Base-by-base conservation (phyloP, 2,329 filamentous ascomycete species). In the Fusarium luffae region DNA sequence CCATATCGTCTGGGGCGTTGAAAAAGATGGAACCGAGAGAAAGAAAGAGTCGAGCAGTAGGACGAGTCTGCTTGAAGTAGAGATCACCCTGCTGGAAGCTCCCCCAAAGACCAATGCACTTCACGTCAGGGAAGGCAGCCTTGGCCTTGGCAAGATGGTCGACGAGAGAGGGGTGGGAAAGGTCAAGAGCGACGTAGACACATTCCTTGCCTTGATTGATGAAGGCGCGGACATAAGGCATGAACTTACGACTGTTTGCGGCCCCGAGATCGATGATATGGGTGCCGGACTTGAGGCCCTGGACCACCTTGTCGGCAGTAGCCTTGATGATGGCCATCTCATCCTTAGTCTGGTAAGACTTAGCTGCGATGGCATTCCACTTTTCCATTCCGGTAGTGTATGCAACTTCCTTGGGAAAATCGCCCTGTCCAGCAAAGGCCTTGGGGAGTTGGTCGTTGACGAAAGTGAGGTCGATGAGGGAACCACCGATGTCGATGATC, bases 391-490 rank as follows among this genome's bases (percentile, higher is more conserved):
- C 67, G 0, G 56, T 40, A 0, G 64, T 74, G 54, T 75, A 75
- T 11, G 72, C 73, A 4, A 75, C 19, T n/a, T 75, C 74, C 63
- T 75, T 75, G 1, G 74, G 74, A 47, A 75, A 74, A n/a, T 71
- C 69, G 2, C 49, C 71, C 27, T 70, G 13, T 7, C 54, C n/a
- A 10, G 9, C 18, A 23, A 75, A 72, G 5, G 73, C 73, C 44
- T 57, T 54, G 13, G 58, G 56, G 1, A 75, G 61, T 4, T 74
- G 72, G 2, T 64, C 19, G 8, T 69, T 51, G 0, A 73, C 60
- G 2, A 54, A 63, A 3, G 54, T 66, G 23, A 54, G 13, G 50
- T 52, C 42, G 23, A 74, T 55, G 7, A 25, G 19, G 5, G 58
- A 64, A 0, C 73, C 72, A 37, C 72, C 72, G 2, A 75, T 72